Base-by-base conservation (phyloP, 306 rosid genomes). In the Castanopsis chinensis region DNA sequence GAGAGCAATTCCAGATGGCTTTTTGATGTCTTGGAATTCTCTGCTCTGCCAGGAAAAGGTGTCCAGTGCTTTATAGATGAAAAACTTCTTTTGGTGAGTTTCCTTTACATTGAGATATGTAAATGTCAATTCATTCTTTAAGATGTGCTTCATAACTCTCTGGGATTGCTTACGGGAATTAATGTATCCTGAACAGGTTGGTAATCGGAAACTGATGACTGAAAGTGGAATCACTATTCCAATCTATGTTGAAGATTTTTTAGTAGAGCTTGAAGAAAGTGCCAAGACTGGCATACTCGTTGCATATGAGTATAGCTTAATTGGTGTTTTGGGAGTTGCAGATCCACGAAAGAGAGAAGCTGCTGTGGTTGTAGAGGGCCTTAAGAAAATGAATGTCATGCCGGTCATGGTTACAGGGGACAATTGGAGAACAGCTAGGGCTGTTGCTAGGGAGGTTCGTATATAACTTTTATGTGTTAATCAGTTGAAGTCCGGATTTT, bases 371-470 rank as follows among this genome's bases (percentile, higher is more conserved):
- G 83, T 95, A 55, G 93, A 93, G 86, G 96, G 97, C 72, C 97
- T 95, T 61, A 76, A 73, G 76, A 95, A 93, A 90, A 95, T 95
- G 97, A 98, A 98, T 27, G 88, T 95, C 79, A 79, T 13, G 49
- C 93, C 99, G 33, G 86, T 93, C 81, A 91, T 95, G 97, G 99
- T 95, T 73, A 95, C 99, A 2, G 99, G 99, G 61, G 98, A 95
- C 87, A 95, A 95, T 77, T 89, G 98, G 97, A 85, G 98, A 90
- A 93, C 99, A 3, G 94, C 98, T 79, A 85, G 51, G 8, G 94
- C 94, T 69, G 94, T 92, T 69, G 97, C 98, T 6, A 91, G 86
- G 80, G 97, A 95, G 96, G 98, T 93, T 25, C 41, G 93, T 81
- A 51, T 87, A 59, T 52, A 73, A 54, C 74, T 70, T 65, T 32